phyloP scores from a whole-genome alignment of 257 asterid species.

The Cordia subcordata region DNA sequence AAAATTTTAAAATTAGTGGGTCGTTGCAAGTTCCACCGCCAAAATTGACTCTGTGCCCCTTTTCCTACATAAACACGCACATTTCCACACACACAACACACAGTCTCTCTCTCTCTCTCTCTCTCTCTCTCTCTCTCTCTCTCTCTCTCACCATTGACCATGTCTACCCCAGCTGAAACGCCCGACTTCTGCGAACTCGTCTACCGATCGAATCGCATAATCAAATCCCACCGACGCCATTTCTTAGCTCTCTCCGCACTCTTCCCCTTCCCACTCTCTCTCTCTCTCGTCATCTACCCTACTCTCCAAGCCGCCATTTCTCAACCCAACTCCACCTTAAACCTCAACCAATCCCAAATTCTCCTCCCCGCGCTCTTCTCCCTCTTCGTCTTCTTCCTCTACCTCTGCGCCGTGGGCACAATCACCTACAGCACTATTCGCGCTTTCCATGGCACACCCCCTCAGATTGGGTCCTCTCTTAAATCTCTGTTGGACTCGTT shows the following conservation, averaged over 20 bases:
- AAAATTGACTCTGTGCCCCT: too few species aligned
- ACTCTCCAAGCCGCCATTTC: constrained; percentile 29
- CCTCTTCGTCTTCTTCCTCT: constrained; percentile 19
- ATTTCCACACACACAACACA: too few species aligned
- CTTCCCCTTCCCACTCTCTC: constrained; percentile 57
- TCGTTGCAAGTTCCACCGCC: too few species aligned
- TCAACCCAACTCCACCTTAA: constrained; percentile 16
- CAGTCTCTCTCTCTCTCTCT: too few species aligned
- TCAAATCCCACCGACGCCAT: constrained; percentile 60
- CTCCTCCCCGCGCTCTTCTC: constrained; percentile 22
- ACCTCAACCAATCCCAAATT: constrained; percentile 23
- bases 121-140: too few species aligned
- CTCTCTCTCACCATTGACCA: too few species aligned
- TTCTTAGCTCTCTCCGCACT: constrained; percentile 52
- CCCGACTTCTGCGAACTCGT: constrained; percentile 54
- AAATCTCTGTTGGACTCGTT: constrained; percentile 41
- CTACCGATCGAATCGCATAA: constrained; percentile 49
- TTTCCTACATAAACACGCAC: too few species aligned
- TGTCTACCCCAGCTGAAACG: neutral
- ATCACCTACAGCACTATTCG: constrained; percentile 53
- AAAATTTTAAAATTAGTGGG: too few species aligned
- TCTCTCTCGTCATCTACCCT: constrained; percentile 43
- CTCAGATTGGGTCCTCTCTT: constrained; percentile 36
- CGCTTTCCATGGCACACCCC: constrained; percentile 52
- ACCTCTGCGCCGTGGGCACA: constrained; percentile 38